Evolutionary conservation across 345 rosid species (phyloP).

Genomic region (Alliaria petiolata): DNA sequence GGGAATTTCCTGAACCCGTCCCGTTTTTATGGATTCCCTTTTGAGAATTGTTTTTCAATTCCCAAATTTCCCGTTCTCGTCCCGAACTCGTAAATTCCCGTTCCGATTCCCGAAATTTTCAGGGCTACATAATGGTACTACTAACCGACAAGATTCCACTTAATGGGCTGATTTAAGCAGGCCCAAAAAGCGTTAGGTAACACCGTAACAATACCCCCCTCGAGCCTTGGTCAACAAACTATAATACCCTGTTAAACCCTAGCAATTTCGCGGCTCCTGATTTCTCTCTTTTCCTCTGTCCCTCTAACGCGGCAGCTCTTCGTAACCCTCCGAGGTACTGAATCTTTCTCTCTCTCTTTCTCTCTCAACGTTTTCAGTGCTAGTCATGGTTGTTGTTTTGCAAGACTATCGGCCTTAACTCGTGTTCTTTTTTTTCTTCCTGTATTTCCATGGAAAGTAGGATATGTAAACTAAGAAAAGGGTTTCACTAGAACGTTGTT

Average conservation of each 20-base stretch:
- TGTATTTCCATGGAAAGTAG: no score
- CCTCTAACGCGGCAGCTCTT: not conserved
- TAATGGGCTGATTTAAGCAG: not conserved
- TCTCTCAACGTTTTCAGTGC: not conserved
- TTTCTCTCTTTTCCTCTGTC: not conserved
- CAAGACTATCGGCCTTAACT: not conserved
- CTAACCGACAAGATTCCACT: not conserved
- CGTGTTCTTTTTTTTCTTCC: not conserved
- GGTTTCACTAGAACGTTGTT: no score
- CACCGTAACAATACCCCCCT: no score
- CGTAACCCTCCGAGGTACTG: not conserved
- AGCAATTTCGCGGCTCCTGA: not conserved
- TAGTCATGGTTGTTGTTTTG: not conserved
- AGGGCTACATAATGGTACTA: no score
- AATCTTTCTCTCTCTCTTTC: not conserved
- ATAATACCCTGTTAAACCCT: constrained; percentile 1
- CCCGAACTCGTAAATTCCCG: no score
- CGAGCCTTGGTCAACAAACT: not conserved
- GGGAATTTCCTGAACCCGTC: no score
- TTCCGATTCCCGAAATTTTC: no score
- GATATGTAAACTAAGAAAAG: no score
- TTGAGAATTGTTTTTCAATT: no score
- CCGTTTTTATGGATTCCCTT: no score
- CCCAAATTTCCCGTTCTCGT: no score
- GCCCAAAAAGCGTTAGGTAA: not conserved